Percentiles rank a stretch among this genome's conserved stretches.
Evolutionary conservation across 768 basidiomycete species (phyloP).

Genomic region (Strobilomyces confusus): DNA sequence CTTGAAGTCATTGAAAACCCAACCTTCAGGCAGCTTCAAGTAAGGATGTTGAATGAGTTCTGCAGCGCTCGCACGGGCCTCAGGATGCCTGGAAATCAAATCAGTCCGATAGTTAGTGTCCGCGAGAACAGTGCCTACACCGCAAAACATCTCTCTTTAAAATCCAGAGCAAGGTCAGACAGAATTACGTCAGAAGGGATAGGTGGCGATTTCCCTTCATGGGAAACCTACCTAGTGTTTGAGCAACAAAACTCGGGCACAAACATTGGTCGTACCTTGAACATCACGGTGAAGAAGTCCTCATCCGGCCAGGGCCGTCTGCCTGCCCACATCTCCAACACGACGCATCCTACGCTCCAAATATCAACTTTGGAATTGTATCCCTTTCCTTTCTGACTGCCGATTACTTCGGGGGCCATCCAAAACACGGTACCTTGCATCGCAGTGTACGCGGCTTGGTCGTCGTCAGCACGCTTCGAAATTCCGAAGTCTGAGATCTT

Average conservation of each 20-base stretch:
- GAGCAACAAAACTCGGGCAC: background rate
- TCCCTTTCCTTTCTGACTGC: constrained; percentile 74
- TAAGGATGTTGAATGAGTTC: constrained; percentile 81
- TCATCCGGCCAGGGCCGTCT: constrained; percentile 90
- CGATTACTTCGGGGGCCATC: constrained; percentile 97
- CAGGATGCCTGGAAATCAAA: constrained; percentile 57
- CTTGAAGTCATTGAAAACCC: constrained; percentile 63
- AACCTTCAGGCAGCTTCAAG: constrained; percentile 65
- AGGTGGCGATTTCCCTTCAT: constrained; percentile 81
- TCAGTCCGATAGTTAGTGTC: constrained; percentile 1
- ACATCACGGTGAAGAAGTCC: constrained; percentile 89
- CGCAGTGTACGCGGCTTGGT: constrained; percentile 78
- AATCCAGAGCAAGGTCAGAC: constrained; percentile 75
- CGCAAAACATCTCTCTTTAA: constrained; percentile 85
- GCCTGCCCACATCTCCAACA: constrained; percentile 99
- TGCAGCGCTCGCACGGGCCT: constrained; percentile 73
- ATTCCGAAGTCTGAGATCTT: constrained; percentile 99
- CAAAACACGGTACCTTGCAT: constrained; percentile 99
- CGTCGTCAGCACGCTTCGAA: constrained; percentile 91
- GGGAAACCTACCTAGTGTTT: constrained; percentile 59
- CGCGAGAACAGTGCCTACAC: constrained; percentile 50
- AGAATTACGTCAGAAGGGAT: constrained; percentile 80
- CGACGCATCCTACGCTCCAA: constrained; percentile 98
- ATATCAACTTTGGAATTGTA: constrained; percentile 98
- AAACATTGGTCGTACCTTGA: constrained; percentile 57